Base-by-base conservation (phyloP, 352 stramenopile genomes). In the Globisporangium ultimum region DNA sequence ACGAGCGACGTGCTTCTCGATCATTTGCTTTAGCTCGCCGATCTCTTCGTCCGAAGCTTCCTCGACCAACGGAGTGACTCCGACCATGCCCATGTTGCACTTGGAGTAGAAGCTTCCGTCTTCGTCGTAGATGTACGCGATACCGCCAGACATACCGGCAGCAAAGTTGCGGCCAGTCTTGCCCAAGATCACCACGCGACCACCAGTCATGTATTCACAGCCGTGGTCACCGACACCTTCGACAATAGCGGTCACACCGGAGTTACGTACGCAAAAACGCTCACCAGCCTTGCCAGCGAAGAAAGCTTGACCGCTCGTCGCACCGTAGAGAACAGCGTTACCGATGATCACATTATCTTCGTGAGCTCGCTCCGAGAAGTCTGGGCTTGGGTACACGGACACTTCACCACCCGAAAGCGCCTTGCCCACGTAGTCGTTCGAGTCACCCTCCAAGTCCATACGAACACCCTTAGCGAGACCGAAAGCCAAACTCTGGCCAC, bases 151-250 rank as follows among this genome's bases (percentile, higher is more conserved):
- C 95, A 98, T 98, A 63, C 95, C 95, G 32, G 95, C 95, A 48
- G 90, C 96, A 74, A 98, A 98, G 82, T 99, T 99, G 63, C 94
- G 88, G 36, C 96, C 95, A 38, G 93, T 98, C 21, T 81, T 70
- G 17, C 95, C 95, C 8, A 99, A 75, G 49, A 97, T 86, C 28
- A 98, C 90, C 34, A 98, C 86, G 52, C 88, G 71, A 60, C 94
- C 95, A 60, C 95, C 95, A n/a, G 96, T 99, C 96, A 99, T 99
- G 85, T 99, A 99, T 75, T 99, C 96, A 57, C 91, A 98, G 32
- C 94, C 95, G 71, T 99, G 96, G 69, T 98, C 95, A 64, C 96
- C 96, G 46, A 97, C 87, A 53, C 95, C 95, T 74, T 99, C 96
- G 40, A 98, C 94, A 41, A 99, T 95, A 13, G 91, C 84, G 55